These are phyloP conservation scores for Abelmoschus esculentus DNA, from an alignment of 345 rosid genomes.

Conservation along the genomic window DNA sequence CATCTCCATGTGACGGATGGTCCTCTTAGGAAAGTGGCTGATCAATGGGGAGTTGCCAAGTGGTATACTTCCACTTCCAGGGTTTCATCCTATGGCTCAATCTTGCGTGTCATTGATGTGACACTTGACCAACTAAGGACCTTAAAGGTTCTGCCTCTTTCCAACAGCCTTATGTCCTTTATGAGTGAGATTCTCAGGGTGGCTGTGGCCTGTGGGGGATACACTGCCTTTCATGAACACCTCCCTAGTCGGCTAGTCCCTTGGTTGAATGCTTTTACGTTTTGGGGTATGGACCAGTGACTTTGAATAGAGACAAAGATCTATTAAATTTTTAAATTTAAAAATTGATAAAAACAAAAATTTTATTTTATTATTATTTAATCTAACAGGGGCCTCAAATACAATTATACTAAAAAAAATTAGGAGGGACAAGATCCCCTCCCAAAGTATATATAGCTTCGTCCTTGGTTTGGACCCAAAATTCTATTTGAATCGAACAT, in stretches of 20 bases:
- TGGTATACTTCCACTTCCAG: not conserved
- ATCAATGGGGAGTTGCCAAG: not conserved
- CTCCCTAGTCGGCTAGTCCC: no score
- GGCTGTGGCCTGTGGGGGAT: not conserved
- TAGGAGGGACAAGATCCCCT: no score
- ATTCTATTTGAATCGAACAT: no score
- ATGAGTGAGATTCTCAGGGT: constrained; percentile 5
- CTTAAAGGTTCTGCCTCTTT: constrained; percentile 6
- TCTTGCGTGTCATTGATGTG: constrained; percentile 33
- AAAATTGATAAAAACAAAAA: no score
- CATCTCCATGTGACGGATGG: constrained; percentile 2
- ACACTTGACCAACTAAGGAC: constrained; percentile 38
- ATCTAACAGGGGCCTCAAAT: no score
- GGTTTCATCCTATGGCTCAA: constrained; percentile 10
- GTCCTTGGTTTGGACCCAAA: no score
- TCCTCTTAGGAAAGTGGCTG: not conserved
- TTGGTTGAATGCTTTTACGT: not conserved
- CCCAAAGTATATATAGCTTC: no score
- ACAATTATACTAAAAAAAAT: no score
- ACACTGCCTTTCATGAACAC: not conserved
- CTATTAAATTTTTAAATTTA: no score
- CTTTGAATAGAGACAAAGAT: no score
- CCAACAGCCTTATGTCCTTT: constrained; percentile 14
- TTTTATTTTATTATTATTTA: no score
- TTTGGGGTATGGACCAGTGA: no score